A percentile compares a stretch with the other conserved stretches of the same genome.
These are phyloP conservation scores for Amanita rubescens DNA, from an alignment of 768 basidiomycete species.

Conservation along the genomic window DNA sequence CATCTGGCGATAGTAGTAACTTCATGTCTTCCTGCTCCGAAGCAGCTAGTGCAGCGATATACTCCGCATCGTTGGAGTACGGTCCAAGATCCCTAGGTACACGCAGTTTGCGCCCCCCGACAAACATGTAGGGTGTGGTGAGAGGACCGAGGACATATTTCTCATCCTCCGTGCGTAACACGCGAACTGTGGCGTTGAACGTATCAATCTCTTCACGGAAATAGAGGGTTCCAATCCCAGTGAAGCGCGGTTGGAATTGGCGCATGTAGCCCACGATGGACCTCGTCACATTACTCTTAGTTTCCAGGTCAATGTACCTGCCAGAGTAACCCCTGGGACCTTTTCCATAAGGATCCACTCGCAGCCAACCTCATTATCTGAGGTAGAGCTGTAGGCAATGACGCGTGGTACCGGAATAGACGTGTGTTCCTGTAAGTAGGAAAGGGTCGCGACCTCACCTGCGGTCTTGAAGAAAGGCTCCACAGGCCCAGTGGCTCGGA, in stretches of 20 bases:
- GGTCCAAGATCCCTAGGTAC: conserved; percentile 12
- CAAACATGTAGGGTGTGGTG: conserved; percentile 9
- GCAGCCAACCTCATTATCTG: conserved; percentile 13
- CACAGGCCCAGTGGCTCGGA: conserved; percentile 4
- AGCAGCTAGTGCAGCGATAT: conserved; percentile 9
- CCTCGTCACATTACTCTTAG: conserved; percentile 6
- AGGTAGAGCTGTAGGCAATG: conserved; percentile 11
- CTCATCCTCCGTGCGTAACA: conserved; percentile 4
- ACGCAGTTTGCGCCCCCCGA: conserved; percentile 8
- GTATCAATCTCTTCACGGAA: conserved; percentile 3
- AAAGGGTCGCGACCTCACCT: conserved; percentile 12
- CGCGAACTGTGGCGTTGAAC: conserved; percentile 3
- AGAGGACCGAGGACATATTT: conserved; percentile 6
- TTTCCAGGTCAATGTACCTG: conserved; percentile 5
- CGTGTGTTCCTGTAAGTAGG: conserved; percentile 10
- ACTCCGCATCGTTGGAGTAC: conserved; percentile 10
- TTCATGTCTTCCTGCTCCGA: conserved; percentile 8
- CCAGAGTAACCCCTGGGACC: conserved; percentile 11
- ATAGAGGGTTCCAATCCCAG: conserved; percentile 6
- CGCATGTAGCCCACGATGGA: conserved; percentile 1
- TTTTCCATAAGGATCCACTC: conserved; percentile 17
- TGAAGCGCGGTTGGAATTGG: conserved; percentile 4
- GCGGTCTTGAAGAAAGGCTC: conserved; percentile 6
- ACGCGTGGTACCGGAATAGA: conserved; percentile 14
- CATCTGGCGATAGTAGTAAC: conserved; percentile 3